A percentile compares a stretch with the other conserved stretches of the same genome.
Evolutionary conservation across 169 alveolate genomes (phyloP).

Genomic region (Cystoisospora suis): DNA sequence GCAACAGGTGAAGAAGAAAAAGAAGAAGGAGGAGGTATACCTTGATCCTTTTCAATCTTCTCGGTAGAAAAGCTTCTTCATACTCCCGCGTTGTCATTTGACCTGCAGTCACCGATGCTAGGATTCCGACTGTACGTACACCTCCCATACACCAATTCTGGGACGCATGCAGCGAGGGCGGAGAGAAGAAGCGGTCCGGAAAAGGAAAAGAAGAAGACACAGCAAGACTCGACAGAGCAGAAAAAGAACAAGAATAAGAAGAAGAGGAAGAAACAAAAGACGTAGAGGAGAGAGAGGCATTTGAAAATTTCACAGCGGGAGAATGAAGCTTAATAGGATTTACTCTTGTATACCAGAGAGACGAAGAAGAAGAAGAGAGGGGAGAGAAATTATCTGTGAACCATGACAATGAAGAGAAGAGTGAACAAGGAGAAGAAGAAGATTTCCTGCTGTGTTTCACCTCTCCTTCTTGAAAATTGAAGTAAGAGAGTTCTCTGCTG

Average conservation of each 20-base stretch:
- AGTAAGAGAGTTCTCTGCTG: no score
- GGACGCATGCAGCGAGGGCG: background rate
- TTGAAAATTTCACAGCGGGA: no score
- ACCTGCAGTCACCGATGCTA: constrained; percentile 39
- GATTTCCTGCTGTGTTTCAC: no score
- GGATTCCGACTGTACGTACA: background rate
- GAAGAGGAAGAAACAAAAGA: background rate
- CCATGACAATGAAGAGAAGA: no score
- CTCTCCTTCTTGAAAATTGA: no score
- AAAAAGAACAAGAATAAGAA: background rate
- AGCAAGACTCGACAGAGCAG: no score
- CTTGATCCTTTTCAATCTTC: constrained; percentile 39
- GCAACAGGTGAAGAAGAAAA: background rate
- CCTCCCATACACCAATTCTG: background rate
- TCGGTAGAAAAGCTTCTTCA: constrained; percentile 41
- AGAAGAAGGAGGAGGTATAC: background rate
- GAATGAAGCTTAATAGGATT: no score
- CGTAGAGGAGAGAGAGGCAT: no score
- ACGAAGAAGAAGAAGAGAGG: background rate
- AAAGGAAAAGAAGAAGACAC: background rate
- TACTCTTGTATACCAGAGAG: no score
- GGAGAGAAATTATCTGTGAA: no score
- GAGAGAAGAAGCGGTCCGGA: background rate
- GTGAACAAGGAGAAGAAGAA: no score
- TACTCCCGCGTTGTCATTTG: constrained; percentile 42